Evolutionary conservation across 257 asterid genomes (phyloP), one percentile per base, ranked within the genome.

Genomic region (Nicotiana attenuata): DNA sequence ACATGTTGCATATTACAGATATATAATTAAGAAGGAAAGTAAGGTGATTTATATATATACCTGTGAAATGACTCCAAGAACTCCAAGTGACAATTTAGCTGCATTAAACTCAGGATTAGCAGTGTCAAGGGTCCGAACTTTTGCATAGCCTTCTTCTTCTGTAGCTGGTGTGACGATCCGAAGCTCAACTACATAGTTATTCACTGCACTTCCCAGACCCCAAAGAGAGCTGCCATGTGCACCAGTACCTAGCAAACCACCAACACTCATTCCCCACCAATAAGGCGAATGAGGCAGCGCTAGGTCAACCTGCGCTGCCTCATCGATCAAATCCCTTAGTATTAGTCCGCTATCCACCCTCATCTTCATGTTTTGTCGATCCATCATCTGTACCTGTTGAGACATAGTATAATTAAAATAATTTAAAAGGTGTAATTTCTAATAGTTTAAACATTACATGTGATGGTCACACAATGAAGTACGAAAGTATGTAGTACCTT

Each of bases 221-320:
- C 94, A 90, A 11, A 91, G 56, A 2, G 96, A 85, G 91, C 97
- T 93, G 2, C 97, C 97, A 55, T 93, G 97, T 0, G 95, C 97
- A 15, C 97, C 97, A 3, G 97, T 93, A 59, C 88, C 86, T 87
- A 91, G 15, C 87, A 90, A 85, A 47, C 97, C 96, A 0, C 97
- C 97, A 15, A 93, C 85, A 3, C 91, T 93, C 85, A 91, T 28
- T 1, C 97, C 97, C 94, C 92, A 91, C 97, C 97, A 93, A 63
- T 91, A 93, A 0, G 97, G 96, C 0, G 90, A 76, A 45, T 90
- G 87, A 14, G 94, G 93, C 88, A 93, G 81, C 28, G 92, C 93
- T 86, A 93, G 16, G 1, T 75, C 76, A 5, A 71, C 88, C 55
- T 65, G 73, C 2, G 91, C 90, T 24, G 94, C 94, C 50, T 68